A percentile compares a stretch with the other conserved stretches of the same genome.
Conservation (phyloP, 108 stramenopile genomes). For the Cyclostephanos tholiformis region DNA sequence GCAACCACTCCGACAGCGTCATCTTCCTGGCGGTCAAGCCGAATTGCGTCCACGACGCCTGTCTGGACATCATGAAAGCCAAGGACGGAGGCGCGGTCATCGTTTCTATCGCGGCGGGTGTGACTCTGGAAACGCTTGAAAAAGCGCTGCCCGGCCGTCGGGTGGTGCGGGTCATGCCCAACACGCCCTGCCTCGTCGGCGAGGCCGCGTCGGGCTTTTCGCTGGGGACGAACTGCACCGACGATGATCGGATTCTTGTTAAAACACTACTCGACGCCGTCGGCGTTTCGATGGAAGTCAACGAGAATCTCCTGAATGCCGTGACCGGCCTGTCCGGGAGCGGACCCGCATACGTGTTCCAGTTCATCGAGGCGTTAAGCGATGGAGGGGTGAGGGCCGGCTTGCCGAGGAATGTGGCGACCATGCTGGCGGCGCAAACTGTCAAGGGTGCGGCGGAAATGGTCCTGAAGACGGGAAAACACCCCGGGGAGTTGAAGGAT, state of each 20-base stretch:
- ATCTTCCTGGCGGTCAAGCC: slow-evolving; percentile 87
- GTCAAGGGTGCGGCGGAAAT: slow-evolving; percentile 97
- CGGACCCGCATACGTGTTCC: slow-evolving; percentile 95
- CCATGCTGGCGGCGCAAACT: slow-evolving; percentile 92
- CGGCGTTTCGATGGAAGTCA: slow-evolving; percentile 78
- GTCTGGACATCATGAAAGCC: slow-evolving; percentile 55
- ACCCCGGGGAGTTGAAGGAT: slow-evolving; percentile 94
- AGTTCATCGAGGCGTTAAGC: slow-evolving; percentile 95
- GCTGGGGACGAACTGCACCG: slow-evolving; percentile 66
- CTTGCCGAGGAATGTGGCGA: slow-evolving; percentile 82
- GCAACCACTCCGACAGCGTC: slow-evolving; percentile 58
- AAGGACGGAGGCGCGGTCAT: slow-evolving; percentile 53
- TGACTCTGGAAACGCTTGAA: slow-evolving; percentile 73
- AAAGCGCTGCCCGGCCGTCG: slow-evolving; percentile 58
- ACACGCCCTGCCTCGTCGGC: slow-evolving; percentile 92
- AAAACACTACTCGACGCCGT: slow-evolving; percentile 75
- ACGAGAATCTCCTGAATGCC: slow-evolving; percentile 81
- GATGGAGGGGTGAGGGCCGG: slow-evolving; percentile 96
- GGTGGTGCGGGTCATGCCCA: slow-evolving; percentile 95
- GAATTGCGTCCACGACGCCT: slow-evolving; percentile 58
- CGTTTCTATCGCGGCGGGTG: slow-evolving; percentile 91
- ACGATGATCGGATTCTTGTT: slow-evolving; percentile 74
- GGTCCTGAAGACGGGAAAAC: slow-evolving; percentile 88
- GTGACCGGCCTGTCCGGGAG: slow-evolving; percentile 95
- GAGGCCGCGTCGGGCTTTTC: slow-evolving; percentile 87